Conservation (phyloP, 768 basidiomycete genomes). For the Agaricus blazei region DNA sequence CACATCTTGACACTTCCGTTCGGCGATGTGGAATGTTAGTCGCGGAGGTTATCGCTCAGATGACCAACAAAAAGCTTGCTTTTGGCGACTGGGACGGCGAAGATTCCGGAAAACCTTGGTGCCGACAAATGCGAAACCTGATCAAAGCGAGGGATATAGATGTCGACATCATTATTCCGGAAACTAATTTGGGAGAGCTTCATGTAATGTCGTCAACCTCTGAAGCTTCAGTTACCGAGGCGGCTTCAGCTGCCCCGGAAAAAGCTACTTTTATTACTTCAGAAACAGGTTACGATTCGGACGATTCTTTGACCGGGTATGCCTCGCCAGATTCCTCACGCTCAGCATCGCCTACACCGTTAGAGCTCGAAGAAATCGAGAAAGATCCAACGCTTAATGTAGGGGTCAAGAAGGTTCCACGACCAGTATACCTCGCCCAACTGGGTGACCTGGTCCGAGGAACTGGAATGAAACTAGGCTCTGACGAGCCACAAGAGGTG, state of each 20-base stretch:
- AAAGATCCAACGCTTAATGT: slow-evolving; percentile 79
- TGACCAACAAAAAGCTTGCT: slow-evolving; percentile 58
- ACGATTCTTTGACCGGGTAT: slow-evolving; percentile 83
- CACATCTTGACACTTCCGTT: slow-evolving; percentile 68
- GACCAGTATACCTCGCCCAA: slow-evolving; percentile 89
- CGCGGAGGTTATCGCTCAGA: slow-evolving; percentile 72
- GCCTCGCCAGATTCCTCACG: slow-evolving; percentile 58
- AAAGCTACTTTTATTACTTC: slow-evolving; percentile 18
- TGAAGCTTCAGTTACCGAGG: neutral
- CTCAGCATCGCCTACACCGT: slow-evolving; percentile 75
- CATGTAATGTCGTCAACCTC: neutral
- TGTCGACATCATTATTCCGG: slow-evolving; percentile 21
- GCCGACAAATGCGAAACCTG: slow-evolving; percentile 52
- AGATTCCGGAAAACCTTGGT: slow-evolving; percentile 61
- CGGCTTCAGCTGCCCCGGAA: slow-evolving; percentile 6
- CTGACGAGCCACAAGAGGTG: slow-evolving; percentile 60
- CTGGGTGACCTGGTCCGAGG: slow-evolving; percentile 72
- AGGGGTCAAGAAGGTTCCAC: slow-evolving; percentile 60
- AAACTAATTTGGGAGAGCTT: slow-evolving; percentile 1
- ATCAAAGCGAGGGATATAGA: slow-evolving; percentile 48
- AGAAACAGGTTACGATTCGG: slow-evolving; percentile 58
- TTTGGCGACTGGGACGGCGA: slow-evolving; percentile 86
- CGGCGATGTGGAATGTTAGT: slow-evolving; percentile 90
- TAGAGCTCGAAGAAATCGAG: slow-evolving; percentile 78
- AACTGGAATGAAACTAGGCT: slow-evolving; percentile 42